Percentiles rank a stretch among this genome's conserved stretches.
phyloP scores from a whole-genome alignment of 2,329 filamentous ascomycete genomes.

The Fusarium heterosporum region DNA sequence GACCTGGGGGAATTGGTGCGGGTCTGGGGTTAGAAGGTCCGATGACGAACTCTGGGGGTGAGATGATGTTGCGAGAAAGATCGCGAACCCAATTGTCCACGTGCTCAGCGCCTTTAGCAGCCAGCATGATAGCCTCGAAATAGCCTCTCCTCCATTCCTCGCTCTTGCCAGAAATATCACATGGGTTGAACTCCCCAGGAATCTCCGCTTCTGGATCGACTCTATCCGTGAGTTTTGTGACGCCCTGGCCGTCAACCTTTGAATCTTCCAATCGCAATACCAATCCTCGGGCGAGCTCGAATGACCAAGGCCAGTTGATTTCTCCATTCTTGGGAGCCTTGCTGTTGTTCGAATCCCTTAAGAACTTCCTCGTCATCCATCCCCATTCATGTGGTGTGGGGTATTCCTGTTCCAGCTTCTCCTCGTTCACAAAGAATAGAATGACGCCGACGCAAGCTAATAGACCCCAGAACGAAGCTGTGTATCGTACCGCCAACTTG shows the following conservation, averaged over 20 bases:
- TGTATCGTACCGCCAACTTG: slow-evolving; percentile 76
- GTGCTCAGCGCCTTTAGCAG: slow-evolving; percentile 81
- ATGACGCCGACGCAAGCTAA: slow-evolving; percentile 70
- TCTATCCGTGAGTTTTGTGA: slow-evolving; percentile 66
- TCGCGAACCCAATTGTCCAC: slow-evolving; percentile 84
- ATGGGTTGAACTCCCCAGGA: slow-evolving; percentile 69
- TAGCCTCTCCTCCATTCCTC: slow-evolving; percentile 90
- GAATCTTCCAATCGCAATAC: slow-evolving; percentile 77
- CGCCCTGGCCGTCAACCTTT: slow-evolving; percentile 73
- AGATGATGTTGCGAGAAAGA: slow-evolving; percentile 72
- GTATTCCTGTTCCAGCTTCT: slow-evolving; percentile 78
- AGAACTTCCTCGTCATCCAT: slow-evolving; percentile 74
- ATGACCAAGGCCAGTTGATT: slow-evolving; percentile 76
- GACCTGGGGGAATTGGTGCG: slow-evolving; percentile 74
- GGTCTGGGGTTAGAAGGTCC: slow-evolving; percentile 88
- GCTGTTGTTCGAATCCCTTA: slow-evolving; percentile 73
- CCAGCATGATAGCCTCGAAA: slow-evolving; percentile 82
- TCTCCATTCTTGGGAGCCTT: slow-evolving; percentile 64
- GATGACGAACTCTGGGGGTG: slow-evolving; percentile 78
- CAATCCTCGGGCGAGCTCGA: slow-evolving; percentile 68
- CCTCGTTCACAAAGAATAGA: slow-evolving; percentile 75
- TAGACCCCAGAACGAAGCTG: slow-evolving; percentile 72
- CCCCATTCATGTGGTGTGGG: slow-evolving; percentile 88
- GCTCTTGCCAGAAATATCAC: slow-evolving; percentile 79
- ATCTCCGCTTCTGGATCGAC: slow-evolving; percentile 78